Base-by-base conservation (phyloP, 306 rosid species). In the Trichosanthes cucumerina region DNA sequence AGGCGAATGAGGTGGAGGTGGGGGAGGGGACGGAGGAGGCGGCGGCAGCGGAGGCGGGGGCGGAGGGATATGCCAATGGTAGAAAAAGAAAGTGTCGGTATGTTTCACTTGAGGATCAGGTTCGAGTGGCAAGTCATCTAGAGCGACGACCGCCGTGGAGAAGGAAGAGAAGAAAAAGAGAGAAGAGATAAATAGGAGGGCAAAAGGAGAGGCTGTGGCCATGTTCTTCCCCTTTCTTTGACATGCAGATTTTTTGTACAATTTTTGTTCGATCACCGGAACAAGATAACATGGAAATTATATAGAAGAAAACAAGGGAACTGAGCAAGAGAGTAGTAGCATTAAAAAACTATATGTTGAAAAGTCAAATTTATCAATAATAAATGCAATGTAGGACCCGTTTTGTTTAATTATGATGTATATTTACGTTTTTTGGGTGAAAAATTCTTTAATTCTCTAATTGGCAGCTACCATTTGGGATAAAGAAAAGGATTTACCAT, bases 141-240 rank as follows among this genome's bases (percentile, higher is more conserved):
- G 1, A 28, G 3, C 14, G 10, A 19, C 7, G 18, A 9, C 13
- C 23, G 33, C 14, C 19, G 34, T 23, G 38, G 33, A 46, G 79
- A 41, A 80, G 79, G 23, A 81, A 31, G 52, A 81, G 12, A 62
- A 72, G 21, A 36, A 26, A 82, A 18, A 77, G 23, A 34, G 79
- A 33, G 3, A 1, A 49, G 28, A 74, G 23, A 50, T 2, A 50
- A 74, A 28, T 18, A 46, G 4, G 12, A 74, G 6, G 59, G 44
- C 4, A 39, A n/a, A 26, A 70, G 76, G 15, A 5, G 21, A 44
- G 76, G 38, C 12, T 0, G 9, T 11, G 50, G 76, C 76, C 76
- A 70, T 70, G 9, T 69, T 66, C 1, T 2, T 28, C 31, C 9
- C 21, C 56, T 10, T 14, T 38, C 47, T 38, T 9, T 39, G 18